Evolutionary conservation across 2,329 filamentous ascomycete genomes (phyloP).

Genomic region (Sporothrix brasiliensis): DNA sequence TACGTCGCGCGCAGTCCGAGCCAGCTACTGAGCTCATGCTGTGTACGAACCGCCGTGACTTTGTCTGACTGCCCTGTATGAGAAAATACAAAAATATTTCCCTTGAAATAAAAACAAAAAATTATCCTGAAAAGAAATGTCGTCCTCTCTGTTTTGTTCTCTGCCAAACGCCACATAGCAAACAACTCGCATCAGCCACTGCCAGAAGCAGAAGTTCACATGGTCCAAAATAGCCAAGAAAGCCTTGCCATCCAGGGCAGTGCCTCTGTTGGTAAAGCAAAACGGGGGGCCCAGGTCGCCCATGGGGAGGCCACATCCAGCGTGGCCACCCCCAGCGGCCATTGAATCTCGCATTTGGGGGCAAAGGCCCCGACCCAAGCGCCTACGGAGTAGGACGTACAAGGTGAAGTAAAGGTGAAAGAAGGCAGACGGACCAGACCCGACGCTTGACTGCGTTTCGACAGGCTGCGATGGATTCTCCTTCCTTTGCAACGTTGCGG

Average conservation of each 20-base stretch:
- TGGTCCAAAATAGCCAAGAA: slow-evolving; percentile 18
- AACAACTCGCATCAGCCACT: slow-evolving; percentile 2
- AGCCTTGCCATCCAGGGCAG: slow-evolving; percentile 22
- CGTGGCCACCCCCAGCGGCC: background rate
- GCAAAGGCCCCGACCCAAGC: background rate
- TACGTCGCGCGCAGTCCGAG: background rate
- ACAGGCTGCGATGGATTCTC: background rate
- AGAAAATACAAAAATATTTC: background rate
- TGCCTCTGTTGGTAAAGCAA: background rate
- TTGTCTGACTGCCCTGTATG: too few species aligned
- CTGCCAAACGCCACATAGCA: too few species aligned
- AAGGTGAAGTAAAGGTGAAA: background rate
- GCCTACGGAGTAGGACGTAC: background rate
- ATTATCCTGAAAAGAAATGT: background rate
- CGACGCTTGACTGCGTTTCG: too few species aligned
- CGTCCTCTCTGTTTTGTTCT: too few species aligned
- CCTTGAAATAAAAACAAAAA: background rate
- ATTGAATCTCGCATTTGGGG: background rate
- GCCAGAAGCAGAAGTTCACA: background rate
- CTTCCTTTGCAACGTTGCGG: background rate
- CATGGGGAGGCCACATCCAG: background rate
- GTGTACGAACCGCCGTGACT: background rate
- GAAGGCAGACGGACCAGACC: background rate
- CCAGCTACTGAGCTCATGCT: background rate
- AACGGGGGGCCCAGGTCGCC: too few species aligned